These are phyloP conservation scores for Hypoxylon fuscum DNA, from an alignment of 495 filamentous ascomycete genomes.

Conservation along the genomic window DNA sequence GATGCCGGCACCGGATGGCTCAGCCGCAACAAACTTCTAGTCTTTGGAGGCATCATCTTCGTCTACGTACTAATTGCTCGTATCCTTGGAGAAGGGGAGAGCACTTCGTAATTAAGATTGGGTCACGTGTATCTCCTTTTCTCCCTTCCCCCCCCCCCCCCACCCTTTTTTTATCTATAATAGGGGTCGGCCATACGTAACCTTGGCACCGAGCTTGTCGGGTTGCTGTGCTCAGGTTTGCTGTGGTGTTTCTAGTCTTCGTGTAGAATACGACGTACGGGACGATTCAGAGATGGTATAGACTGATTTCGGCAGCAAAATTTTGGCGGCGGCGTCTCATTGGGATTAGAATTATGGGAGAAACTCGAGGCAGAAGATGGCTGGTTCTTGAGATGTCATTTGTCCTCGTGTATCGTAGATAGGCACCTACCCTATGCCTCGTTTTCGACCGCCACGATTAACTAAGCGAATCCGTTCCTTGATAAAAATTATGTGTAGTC, in stretches of 20 bases:
- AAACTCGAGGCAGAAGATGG: no score
- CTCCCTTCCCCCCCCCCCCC: not conserved
- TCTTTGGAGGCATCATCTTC: conserved; percentile 73
- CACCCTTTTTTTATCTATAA: no score
- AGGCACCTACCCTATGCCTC: no score
- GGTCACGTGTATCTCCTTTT: not conserved
- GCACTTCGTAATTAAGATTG: conserved; percentile 3
- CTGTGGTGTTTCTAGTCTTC: not conserved
- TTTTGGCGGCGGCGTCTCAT: not conserved
- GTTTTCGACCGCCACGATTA: no score
- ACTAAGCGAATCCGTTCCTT: no score
- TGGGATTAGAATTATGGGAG: no score
- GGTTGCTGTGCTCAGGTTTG: not conserved
- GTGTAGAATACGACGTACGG: not conserved
- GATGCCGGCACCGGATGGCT: conserved; percentile 87
- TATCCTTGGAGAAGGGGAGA: conserved; percentile 63
- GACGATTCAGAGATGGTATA: conserved; percentile 6
- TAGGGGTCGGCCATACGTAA: no score
- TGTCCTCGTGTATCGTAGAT: no score
- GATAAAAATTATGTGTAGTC: no score
- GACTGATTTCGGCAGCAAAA: conserved; percentile 10
- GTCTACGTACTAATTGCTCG: conserved; percentile 82
- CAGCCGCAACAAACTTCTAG: conserved; percentile 75
- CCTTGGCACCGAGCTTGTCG: not conserved
- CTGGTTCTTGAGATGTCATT: no score